A percentile compares a stretch with the other conserved stretches of the same genome.
These are phyloP conservation scores for Lotmaria passim DNA, from an alignment of 208 protist genomes.

Conservation along the genomic window DNA sequence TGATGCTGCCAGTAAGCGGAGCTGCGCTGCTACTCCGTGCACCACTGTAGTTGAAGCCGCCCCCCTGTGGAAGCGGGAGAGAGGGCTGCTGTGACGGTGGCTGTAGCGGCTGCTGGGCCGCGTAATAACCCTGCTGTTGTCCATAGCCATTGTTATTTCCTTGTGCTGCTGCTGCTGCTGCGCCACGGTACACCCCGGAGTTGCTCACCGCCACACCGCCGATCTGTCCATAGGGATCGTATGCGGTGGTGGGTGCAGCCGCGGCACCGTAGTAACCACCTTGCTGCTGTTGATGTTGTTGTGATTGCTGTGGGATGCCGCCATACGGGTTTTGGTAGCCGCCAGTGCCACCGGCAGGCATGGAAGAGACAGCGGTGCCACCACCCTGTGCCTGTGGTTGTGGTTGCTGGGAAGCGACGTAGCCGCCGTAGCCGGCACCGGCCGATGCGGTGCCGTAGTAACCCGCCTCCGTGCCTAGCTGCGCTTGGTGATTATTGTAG, in stretches of 20 bases:
- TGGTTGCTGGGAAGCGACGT: not conserved
- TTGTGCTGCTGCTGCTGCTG: slow-evolving; percentile 14
- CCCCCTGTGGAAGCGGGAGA: not conserved
- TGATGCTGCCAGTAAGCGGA: not conserved
- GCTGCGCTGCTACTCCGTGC: slow-evolving; percentile 7
- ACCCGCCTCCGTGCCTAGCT: not conserved
- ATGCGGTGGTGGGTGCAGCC: not conserved
- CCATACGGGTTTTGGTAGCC: slow-evolving; percentile 8
- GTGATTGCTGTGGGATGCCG: slow-evolving; percentile 5
- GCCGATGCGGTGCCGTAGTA: slow-evolving; percentile 9
- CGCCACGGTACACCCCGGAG: slow-evolving; percentile 2
- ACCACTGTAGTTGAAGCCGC: slow-evolving; percentile 2
- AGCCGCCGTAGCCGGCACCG: not conserved
- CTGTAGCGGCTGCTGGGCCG: not conserved
- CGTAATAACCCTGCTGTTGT: slow-evolving; percentile 14
- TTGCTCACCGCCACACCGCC: not conserved
- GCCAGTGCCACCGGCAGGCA: not conserved
- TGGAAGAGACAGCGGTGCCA: not conserved
- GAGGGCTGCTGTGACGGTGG: not conserved
- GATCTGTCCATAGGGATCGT: slow-evolving; percentile 11
- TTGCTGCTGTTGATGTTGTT: slow-evolving; percentile 37
- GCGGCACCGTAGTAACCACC: slow-evolving; percentile 21
- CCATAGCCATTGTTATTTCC: slow-evolving; percentile 8
- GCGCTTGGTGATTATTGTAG: slow-evolving; percentile 10
- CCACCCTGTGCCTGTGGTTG: slow-evolving; percentile 1